Conservation (phyloP, 306 rosid genomes). For the Pyrus betulifolia region DNA sequence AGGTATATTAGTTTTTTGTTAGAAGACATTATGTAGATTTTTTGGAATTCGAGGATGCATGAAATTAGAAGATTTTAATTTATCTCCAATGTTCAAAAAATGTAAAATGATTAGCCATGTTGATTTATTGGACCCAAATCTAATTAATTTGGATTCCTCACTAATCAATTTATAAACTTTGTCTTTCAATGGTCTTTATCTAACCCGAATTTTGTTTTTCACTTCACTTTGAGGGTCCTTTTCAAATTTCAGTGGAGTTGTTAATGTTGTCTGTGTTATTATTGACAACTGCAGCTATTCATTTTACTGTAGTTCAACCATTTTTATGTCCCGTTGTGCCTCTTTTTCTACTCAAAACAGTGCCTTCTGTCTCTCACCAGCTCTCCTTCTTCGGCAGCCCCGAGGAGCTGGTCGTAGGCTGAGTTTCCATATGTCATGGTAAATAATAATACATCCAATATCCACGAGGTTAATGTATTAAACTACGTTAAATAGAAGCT, state of each 20-base stretch:
- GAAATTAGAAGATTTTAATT: too few relatives aligned
- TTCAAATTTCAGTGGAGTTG: neutral
- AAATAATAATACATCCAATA: neutral
- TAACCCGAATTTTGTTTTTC: neutral
- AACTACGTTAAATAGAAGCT: neutral
- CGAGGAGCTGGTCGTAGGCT: neutral
- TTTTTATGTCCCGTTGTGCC: neutral
- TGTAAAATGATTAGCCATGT: too few relatives aligned
- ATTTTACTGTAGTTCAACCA: conserved; percentile 1
- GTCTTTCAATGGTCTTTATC: neutral
- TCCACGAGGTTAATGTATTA: neutral
- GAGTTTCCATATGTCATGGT: neutral
- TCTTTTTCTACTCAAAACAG: neutral
- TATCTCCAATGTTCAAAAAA: too few relatives aligned
- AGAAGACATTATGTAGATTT: too few relatives aligned
- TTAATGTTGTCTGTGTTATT: neutral
- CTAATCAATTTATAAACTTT: neutral
- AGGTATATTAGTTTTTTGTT: too few relatives aligned
- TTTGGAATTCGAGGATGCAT: too few relatives aligned
- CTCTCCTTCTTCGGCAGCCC: neutral
- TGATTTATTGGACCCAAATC: too few relatives aligned
- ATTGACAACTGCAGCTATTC: neutral
- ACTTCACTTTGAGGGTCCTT: neutral
- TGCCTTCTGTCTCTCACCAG: neutral
- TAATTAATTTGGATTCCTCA: neutral